These are phyloP conservation scores for Sporothrix pallida DNA, from an alignment of 2,329 filamentous ascomycete species.

Conservation along the genomic window DNA sequence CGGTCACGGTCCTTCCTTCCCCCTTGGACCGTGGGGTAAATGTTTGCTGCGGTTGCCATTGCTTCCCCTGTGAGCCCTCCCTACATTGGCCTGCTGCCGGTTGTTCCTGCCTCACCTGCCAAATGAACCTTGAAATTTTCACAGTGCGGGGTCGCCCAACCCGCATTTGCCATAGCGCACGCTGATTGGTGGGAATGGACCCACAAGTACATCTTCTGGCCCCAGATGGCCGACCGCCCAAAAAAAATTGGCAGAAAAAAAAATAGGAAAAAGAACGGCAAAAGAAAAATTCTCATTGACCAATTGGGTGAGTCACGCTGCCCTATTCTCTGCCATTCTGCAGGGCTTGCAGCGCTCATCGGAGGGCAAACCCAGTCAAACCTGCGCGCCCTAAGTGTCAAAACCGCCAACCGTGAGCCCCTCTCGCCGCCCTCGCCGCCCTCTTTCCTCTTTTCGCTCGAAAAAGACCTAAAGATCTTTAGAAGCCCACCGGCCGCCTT, in stretches of 20 bases:
- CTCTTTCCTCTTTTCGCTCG: background rate
- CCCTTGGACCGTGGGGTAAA: conserved; percentile 20
- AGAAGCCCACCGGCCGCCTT: conserved; percentile 30
- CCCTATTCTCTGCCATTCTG: background rate
- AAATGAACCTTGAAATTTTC: background rate
- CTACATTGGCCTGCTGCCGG: background rate
- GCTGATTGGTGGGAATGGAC: conserved; percentile 13
- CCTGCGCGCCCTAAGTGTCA: background rate
- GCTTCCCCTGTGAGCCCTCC: background rate
- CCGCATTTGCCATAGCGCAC: background rate
- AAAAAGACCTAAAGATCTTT: background rate
- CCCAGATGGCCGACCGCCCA: conserved; percentile 17
- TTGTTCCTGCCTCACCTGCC: conserved; percentile 2
- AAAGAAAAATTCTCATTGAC: conserved; percentile 36
- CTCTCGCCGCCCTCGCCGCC: conserved; percentile 17
- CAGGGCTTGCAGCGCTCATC: conserved; percentile 33
- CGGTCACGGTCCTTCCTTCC: conserved; percentile 1
- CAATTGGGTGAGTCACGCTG: conserved; percentile 38
- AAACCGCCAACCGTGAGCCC: background rate
- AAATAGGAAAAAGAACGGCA: conserved; percentile 29
- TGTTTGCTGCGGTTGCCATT: background rate
- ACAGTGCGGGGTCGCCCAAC: conserved; percentile 25
- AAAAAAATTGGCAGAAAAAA: conserved; percentile 30
- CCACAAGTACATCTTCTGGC: background rate
- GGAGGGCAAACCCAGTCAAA: conserved; percentile 26